These are phyloP conservation scores for Sarcocystis neurona DNA, from an alignment of 169 alveolate species.

Conservation along the genomic window DNA sequence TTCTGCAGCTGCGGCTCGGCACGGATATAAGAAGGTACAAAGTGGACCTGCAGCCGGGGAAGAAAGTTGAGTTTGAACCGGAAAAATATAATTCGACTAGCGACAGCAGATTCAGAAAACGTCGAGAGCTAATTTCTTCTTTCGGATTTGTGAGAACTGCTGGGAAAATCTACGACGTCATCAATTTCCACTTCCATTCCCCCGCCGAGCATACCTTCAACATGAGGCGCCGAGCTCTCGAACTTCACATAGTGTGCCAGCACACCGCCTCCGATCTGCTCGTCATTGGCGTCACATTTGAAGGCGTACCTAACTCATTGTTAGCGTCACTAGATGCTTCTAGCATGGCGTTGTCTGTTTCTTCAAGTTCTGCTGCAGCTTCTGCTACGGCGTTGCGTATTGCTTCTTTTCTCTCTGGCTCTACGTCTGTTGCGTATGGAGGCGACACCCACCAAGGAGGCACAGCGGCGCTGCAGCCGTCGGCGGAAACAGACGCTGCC, in stretches of 20 bases:
- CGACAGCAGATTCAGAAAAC: not conserved
- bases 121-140: not conserved
- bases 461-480: too few relatives aligned
- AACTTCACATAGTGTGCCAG: constrained; percentile 43
- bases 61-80: not conserved
- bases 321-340: too few relatives aligned
- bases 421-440: too few relatives aligned
- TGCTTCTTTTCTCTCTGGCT: too few relatives aligned
- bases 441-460: too few relatives aligned
- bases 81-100: not conserved
- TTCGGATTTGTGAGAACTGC: not conserved
- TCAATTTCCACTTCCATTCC: constrained; percentile 50
- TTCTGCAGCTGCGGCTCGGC: not conserved
- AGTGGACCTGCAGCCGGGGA: constrained; percentile 4
- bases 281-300: constrained; percentile 54
- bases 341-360: too few relatives aligned
- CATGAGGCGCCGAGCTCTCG: constrained; percentile 23
- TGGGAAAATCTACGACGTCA: constrained; percentile 18
- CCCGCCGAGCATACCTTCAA: constrained; percentile 57
- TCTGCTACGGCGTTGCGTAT: too few relatives aligned
- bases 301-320: too few relatives aligned
- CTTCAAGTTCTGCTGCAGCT: too few relatives aligned
- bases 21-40: not conserved
- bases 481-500: too few relatives aligned
- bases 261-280: constrained; percentile 31